Evolutionary conservation across 2,329 filamentous ascomycete species (phyloP).

Genomic region (Alternaria arborescens): DNA sequence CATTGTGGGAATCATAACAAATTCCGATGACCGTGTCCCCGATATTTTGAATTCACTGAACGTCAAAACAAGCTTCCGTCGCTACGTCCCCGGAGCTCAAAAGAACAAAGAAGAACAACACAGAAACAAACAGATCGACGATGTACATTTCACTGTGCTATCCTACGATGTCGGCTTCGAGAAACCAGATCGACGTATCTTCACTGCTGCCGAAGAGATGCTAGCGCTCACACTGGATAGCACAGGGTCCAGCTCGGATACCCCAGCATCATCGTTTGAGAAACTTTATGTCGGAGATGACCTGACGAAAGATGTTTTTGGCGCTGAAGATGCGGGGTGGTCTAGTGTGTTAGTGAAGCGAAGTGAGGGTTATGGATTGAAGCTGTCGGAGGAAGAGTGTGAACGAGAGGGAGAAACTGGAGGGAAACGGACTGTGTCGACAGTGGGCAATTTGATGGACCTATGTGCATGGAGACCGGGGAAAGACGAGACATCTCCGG

Average conservation of each 20-base stretch:
- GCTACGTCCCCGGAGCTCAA: not conserved
- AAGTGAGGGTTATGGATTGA: not conserved
- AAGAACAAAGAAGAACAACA: slow-evolving; percentile 20
- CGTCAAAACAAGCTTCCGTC: slow-evolving; percentile 53
- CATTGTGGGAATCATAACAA: slow-evolving; percentile 67
- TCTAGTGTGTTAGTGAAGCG: slow-evolving; percentile 55
- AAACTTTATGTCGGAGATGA: slow-evolving; percentile 66
- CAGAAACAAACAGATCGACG: slow-evolving; percentile 37
- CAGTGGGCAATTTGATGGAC: not conserved
- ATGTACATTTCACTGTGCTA: slow-evolving; percentile 67
- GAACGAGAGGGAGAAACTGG: not conserved
- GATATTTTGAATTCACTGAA: slow-evolving; percentile 63
- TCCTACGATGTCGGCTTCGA: slow-evolving; percentile 70
- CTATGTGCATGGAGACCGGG: not conserved
- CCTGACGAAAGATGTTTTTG: slow-evolving; percentile 60
- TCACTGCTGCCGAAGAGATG: slow-evolving; percentile 62
- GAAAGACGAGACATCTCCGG: not conserved
- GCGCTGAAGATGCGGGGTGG: slow-evolving; percentile 60
- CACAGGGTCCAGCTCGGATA: slow-evolving; percentile 4
- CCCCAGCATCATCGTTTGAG: slow-evolving; percentile 37
- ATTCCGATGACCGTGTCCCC: slow-evolving; percentile 69
- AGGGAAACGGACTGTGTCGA: not conserved
- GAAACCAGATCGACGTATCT: slow-evolving; percentile 67
- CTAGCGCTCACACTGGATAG: slow-evolving; percentile 44
- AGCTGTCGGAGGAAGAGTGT: not conserved